Evolutionary conservation across 2,329 filamentous ascomycete species (phyloP).

Genomic region (Aspergillus sp.): DNA sequence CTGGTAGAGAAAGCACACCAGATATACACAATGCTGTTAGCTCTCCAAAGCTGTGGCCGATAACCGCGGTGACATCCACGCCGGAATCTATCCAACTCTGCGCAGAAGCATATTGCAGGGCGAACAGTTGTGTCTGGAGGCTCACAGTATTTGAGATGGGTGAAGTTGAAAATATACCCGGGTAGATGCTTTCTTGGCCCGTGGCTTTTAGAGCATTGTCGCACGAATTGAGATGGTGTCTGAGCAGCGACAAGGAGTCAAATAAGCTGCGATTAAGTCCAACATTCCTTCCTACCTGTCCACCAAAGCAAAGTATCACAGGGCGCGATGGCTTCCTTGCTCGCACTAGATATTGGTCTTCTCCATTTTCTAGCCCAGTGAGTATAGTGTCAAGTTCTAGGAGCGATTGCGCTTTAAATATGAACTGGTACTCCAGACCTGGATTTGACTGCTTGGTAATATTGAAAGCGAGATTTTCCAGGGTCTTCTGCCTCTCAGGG

Average conservation of each 20-base stretch:
- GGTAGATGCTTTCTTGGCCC: constrained; percentile 25
- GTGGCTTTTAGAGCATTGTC: constrained; percentile 25
- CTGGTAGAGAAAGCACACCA: constrained; percentile 28
- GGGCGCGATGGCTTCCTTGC: constrained; percentile 6
- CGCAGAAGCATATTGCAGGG: constrained; percentile 40
- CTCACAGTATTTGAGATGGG: constrained; percentile 14
- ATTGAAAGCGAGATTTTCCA: constrained; percentile 19
- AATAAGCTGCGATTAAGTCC: constrained; percentile 28
- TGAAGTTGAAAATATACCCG: constrained; percentile 26
- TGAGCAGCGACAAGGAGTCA: constrained; percentile 24
- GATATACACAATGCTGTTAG: constrained; percentile 36
- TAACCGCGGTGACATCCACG: constrained; percentile 29
- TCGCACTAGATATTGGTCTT: neutral
- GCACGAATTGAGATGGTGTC: constrained; percentile 36
- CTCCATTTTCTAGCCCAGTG: neutral
- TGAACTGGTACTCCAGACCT: constrained; percentile 7
- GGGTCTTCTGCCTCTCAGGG: neutral
- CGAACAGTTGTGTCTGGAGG: constrained; percentile 40
- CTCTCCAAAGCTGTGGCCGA: constrained; percentile 43
- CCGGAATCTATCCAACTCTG: constrained; percentile 41
- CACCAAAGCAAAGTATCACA: constrained; percentile 41
- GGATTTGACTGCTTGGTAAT: constrained; percentile 20
- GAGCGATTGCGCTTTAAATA: constrained; percentile 14
- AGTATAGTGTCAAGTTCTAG: constrained; percentile 12
- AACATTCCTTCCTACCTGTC: constrained; percentile 32